Evolutionary conservation across 2,329 filamentous ascomycete genomes (phyloP), one percentile per base, ranked within the genome.

Genomic region (Dothistroma septosporum): DNA sequence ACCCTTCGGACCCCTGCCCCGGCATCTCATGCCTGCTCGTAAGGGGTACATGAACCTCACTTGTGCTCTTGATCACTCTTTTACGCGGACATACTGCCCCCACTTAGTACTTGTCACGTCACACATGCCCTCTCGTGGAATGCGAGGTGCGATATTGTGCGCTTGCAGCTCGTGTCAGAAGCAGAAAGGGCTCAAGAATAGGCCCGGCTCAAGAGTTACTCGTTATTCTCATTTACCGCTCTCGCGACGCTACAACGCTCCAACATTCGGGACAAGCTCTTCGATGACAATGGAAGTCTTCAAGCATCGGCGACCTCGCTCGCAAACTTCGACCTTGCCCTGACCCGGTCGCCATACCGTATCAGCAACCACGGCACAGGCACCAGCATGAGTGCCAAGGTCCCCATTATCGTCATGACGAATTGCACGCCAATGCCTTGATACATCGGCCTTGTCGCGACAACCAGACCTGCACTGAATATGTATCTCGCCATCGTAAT

Each of bases 401-500:
- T 35, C 12, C 50, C 50, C 50, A 53, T 53, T 6, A 53, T 32
- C 31, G 50, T 53, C 50, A 53, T 53, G 9, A 53, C 50, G 31
- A 53, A 53, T 8, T 48, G 53, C 12, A 56, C 41, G 1, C 58
- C 58, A 14, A 60, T 49, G 19, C 35, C 32, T 28, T 41, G 21
- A 31, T 55, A 55, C 58, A 60, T 60, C 19, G 58, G 53, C 10
- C 33, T 28, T 21, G 58, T 31, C 7, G 53, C 58, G 16, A 55
- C 31, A 32, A 55, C 21, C 44, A 60, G n/a, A 7, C 44, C 41
- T 32, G 50, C 50, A 35, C 46, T 53, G n/a, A 60, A 46, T 1
- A 76, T 59, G 54, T 78, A 78, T 16, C 76, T 61, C 12, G 76
- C 72, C 21, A 77, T 58, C 16, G 76, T 75, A 10, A 76, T 70